These are phyloP conservation scores for Tetrapisispora iriomotensis DNA, from an alignment of 805 yeast species.

Conservation along the genomic window DNA sequence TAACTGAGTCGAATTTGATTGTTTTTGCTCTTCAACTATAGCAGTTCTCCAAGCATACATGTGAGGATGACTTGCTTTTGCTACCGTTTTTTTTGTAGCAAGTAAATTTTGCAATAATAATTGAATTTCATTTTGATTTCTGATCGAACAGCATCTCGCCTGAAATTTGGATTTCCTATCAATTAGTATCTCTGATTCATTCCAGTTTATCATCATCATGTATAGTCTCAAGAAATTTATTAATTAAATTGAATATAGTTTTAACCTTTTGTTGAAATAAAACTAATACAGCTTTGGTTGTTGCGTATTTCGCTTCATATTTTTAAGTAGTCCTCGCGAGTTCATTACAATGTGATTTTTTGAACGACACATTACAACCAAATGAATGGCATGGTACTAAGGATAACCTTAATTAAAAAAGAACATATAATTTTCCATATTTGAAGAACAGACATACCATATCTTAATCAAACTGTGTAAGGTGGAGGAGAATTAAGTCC, in stretches of 20 bases:
- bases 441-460: too few species aligned
- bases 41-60: slow-evolving; percentile 69
- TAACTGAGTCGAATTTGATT: neutral
- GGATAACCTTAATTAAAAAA: too few species aligned
- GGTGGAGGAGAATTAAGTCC: slow-evolving; percentile 19
- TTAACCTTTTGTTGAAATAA: neutral
- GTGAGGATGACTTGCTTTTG: slow-evolving; percentile 58
- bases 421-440: too few species aligned
- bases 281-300: neutral
- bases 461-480: slow-evolving; percentile 9
- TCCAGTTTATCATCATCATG: slow-evolving; percentile 27
- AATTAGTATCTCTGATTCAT: slow-evolving; percentile 30
- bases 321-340: too few species aligned
- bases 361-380: too few species aligned
- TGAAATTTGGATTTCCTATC: slow-evolving; percentile 60
- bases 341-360: too few species aligned
- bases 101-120: slow-evolving; percentile 35
- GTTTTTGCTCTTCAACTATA: slow-evolving; percentile 6
- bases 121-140: slow-evolving; percentile 35
- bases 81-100: slow-evolving; percentile 36
- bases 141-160: slow-evolving; percentile 43
- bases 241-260: neutral
- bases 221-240: neutral
- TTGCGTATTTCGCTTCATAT: too few species aligned
- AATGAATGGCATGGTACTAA: too few species aligned